phyloP scores from a whole-genome alignment of 352 stramenopile genomes.

The Aphanomyces astaci region DNA sequence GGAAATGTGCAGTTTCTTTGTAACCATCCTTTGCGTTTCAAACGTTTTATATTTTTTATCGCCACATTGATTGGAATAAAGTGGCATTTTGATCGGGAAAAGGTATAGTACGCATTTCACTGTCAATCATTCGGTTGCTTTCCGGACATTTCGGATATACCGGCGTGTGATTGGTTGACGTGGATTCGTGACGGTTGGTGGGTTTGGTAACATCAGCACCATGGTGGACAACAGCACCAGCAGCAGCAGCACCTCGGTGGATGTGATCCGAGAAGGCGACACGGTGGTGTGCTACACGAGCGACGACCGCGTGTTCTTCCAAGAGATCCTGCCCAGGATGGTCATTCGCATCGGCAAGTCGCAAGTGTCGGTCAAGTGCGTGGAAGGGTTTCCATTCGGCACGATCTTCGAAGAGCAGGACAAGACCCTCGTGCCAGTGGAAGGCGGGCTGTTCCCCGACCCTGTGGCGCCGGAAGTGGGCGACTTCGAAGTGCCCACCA shows the following conservation, averaged over 20 bases:
- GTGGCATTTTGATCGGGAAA: too few relatives aligned
- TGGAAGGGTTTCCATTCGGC: slow-evolving; percentile 67
- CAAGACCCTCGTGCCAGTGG: slow-evolving; percentile 63
- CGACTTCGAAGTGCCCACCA: slow-evolving; percentile 60
- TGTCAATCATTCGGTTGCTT: too few relatives aligned
- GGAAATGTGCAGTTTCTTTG: too few relatives aligned
- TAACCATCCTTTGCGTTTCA: too few relatives aligned
- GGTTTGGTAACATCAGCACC: not conserved
- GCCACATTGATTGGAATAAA: too few relatives aligned
- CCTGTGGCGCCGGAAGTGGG: slow-evolving; percentile 74
- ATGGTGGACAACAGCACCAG: not conserved
- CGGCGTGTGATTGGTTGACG: not conserved
- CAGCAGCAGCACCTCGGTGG: slow-evolving; percentile 32
- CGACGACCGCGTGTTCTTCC: slow-evolving; percentile 80
- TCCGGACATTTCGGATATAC: not conserved
- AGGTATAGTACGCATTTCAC: too few relatives aligned
- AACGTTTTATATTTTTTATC: too few relatives aligned
- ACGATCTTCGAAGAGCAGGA: slow-evolving; percentile 80
- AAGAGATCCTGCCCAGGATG: slow-evolving; percentile 35
- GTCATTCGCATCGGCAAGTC: slow-evolving; percentile 80
- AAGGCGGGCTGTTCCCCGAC: slow-evolving; percentile 69
- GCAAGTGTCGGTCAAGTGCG: slow-evolving; percentile 50
- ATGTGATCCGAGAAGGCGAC: slow-evolving; percentile 80
- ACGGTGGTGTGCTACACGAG: slow-evolving; percentile 83
- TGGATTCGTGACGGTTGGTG: not conserved